phyloP scores from a whole-genome alignment of 1,284 basidiomycete genomes.

The Abortiporus biennis region DNA sequence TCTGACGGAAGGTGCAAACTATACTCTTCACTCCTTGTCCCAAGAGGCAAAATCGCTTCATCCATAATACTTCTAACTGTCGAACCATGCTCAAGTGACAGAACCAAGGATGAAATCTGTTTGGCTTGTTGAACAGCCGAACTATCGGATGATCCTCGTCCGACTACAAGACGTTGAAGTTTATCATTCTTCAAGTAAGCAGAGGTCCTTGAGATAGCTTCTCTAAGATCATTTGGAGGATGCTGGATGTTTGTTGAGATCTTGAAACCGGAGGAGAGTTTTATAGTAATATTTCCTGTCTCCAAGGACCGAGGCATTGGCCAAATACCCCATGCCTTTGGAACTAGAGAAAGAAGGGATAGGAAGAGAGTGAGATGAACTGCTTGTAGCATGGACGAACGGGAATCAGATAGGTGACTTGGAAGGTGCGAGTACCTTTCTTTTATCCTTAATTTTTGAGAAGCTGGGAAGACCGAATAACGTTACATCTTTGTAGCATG shows the following conservation, averaged over 20 bases:
- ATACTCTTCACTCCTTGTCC: constrained; percentile 59
- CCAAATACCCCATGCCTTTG: constrained; percentile 38
- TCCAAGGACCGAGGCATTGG: constrained; percentile 49
- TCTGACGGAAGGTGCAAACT: constrained; percentile 52
- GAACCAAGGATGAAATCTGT: constrained; percentile 24
- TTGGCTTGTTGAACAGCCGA: constrained; percentile 22
- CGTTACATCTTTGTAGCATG: too few species aligned
- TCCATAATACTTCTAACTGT: constrained; percentile 34
- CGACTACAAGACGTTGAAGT: constrained; percentile 41
- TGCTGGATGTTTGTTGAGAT: constrained; percentile 14
- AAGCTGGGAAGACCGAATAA: too few species aligned
- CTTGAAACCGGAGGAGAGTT: constrained; percentile 25
- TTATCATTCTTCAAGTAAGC: constrained; percentile 34
- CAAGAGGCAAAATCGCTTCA: constrained; percentile 48
- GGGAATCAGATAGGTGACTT: too few species aligned
- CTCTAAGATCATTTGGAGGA: constrained; percentile 39
- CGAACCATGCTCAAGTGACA: constrained; percentile 32
- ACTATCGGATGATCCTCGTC: constrained; percentile 37
- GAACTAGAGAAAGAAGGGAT: too few species aligned
- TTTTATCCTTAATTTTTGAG: too few species aligned
- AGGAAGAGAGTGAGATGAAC: too few species aligned
- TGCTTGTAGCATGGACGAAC: too few species aligned
- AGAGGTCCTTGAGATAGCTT: constrained; percentile 37
- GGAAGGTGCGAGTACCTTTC: too few species aligned
- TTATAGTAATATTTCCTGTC: constrained; percentile 44